Base-by-base conservation (phyloP, 768 basidiomycete species). In the Gautieria morchelliformis region DNA sequence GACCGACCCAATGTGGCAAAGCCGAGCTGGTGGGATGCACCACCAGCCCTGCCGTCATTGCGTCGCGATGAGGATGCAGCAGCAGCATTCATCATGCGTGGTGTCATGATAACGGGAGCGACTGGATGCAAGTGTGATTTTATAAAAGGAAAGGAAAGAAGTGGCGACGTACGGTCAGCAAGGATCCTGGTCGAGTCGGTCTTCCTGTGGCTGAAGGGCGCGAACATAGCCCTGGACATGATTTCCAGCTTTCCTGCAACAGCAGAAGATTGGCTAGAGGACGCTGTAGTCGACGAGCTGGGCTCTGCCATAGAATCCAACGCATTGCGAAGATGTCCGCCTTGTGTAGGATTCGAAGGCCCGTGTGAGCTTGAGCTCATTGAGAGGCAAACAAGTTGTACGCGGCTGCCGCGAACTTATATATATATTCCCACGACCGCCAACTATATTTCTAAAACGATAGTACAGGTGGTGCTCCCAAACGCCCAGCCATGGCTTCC, bases 101-200 rank as follows among this genome's bases (percentile, higher is more conserved):
- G 90, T 2, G 89, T 92, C 89, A 93, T 90, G 63, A 93, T 89
- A 60, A 85, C 84, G 12, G 90, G 90, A 14, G 90, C 90, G 68
- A 93, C 91, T 84, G 65, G 50, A 57, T 14, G 47, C 30, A 20
- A 10, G 44, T 42, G 50, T 47, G 17, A 58, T 53, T 35, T 42
- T 51, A 53, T 41, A 30, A 2, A 66, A 52, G 40, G 60, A 44
- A 37, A 52, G 22, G 33, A 51, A 54, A 15, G 27, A 42, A 52
- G 27, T 47, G 32, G 59, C 39, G 27, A 67, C 86, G 65, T 71
- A 92, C 89, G 75, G 68, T 88, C 87, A 54, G 87, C 78, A 15
- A 92, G 73, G 53, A 92, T 85, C 65, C 77, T 78, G 14, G 81
- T 78, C 1, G 89, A 86, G 62, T 89, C 83, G 42, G 76, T 74